These are phyloP conservation scores for Fagopyrum esculentum DNA, from an alignment of 148 eudicot species.

Conservation along the genomic window DNA sequence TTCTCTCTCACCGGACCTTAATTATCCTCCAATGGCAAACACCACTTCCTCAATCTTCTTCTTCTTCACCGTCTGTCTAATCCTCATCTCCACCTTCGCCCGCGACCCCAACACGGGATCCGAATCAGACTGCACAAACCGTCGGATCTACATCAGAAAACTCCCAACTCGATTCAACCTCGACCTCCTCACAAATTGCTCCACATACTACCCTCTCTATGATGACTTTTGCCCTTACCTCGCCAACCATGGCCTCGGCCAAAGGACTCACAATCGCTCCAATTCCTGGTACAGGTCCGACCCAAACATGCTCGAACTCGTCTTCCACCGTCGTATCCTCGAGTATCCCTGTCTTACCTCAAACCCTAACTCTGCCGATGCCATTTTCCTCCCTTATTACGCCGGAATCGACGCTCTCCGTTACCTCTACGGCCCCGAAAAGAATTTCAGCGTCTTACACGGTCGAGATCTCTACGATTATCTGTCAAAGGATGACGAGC, in stretches of 20 bases:
- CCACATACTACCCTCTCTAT: slow-evolving; percentile 38
- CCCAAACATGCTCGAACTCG: slow-evolving; percentile 56
- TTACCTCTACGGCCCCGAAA: slow-evolving; percentile 51
- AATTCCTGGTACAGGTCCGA: slow-evolving; percentile 80
- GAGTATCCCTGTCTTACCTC: slow-evolving; percentile 77
- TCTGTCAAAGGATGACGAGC: slow-evolving; percentile 24
- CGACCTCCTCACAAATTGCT: slow-evolving; percentile 64
- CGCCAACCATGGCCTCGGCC: slow-evolving; percentile 81
- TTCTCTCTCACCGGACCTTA: background rate
- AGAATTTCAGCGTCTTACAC: slow-evolving; percentile 44
- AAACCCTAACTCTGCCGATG: slow-evolving; percentile 39
- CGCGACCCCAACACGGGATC: slow-evolving; percentile 24
- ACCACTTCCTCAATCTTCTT: background rate
- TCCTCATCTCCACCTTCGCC: slow-evolving; percentile 18
- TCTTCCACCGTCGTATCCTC: slow-evolving; percentile 80
- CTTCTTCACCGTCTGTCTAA: slow-evolving; percentile 14
- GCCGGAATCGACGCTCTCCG: slow-evolving; percentile 46
- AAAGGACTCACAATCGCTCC: slow-evolving; percentile 62
- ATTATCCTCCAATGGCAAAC: background rate
- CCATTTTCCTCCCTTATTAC: slow-evolving; percentile 70
- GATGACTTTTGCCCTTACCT: slow-evolving; percentile 55
- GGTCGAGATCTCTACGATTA: slow-evolving; percentile 43
- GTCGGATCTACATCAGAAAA: slow-evolving; percentile 65
- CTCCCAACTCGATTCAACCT: slow-evolving; percentile 69
- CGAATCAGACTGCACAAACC: slow-evolving; percentile 42